Evolutionary conservation across 192 early-diverging fungal species (phyloP).

Genomic region (Backusella sp.): DNA sequence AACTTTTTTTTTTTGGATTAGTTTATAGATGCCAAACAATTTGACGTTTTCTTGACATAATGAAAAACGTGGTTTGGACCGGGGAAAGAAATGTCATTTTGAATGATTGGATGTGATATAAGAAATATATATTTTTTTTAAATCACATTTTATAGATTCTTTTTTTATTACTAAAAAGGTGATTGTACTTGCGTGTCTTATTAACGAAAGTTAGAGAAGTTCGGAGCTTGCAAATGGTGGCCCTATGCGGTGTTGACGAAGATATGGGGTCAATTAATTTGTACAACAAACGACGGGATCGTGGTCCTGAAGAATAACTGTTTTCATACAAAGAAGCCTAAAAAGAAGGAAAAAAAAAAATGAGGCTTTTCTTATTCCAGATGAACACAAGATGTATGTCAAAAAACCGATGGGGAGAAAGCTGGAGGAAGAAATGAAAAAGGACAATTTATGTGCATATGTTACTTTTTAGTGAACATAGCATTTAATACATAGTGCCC

Average conservation of each 20-base stretch:
- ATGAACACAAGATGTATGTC: neutral
- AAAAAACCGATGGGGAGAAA: neutral
- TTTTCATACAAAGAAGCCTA: neutral
- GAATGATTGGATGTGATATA: neutral
- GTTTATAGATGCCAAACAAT: no score
- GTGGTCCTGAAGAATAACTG: neutral
- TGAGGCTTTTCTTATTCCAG: neutral
- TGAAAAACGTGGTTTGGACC: no score
- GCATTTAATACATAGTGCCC: no score
- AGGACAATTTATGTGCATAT: no score
- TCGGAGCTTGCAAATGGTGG: neutral
- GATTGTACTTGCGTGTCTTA: neutral
- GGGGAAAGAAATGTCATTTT: neutral
- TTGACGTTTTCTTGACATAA: neutral
- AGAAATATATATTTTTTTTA: neutral
- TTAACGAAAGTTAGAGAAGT: neutral
- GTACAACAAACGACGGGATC: neutral
- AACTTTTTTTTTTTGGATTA: no score
- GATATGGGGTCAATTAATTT: neutral
- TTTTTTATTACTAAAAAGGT: neutral
- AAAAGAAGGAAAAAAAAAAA: neutral
- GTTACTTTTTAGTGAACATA: no score
- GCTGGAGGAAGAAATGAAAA: neutral
- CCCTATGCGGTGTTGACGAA: neutral
- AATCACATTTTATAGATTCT: neutral